phyloP scores from a whole-genome alignment of 2,329 filamentous ascomycete genomes.

The Penicillium palitans region DNA sequence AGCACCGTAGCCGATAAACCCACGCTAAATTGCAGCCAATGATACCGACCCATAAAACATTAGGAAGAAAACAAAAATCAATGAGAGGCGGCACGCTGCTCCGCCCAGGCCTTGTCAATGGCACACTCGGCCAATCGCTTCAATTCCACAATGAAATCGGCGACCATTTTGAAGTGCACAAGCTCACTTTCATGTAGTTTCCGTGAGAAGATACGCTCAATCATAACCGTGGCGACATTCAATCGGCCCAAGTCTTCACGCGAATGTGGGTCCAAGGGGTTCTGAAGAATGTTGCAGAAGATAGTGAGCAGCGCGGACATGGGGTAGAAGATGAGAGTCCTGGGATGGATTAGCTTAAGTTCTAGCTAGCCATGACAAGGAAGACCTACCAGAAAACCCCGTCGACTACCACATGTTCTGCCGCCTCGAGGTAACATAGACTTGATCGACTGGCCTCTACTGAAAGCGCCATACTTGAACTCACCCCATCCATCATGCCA shows the following conservation, averaged over 20 bases:
- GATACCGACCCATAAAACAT: not conserved
- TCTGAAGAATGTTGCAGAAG: conserved; percentile 56
- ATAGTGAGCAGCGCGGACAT: conserved; percentile 56
- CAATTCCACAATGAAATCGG: conserved; percentile 49
- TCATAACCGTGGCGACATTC: conserved; percentile 44
- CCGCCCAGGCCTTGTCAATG: conserved; percentile 42
- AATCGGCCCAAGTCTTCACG: conserved; percentile 52
- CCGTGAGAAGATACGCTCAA: conserved; percentile 40
- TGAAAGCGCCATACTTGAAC: conserved; percentile 55
- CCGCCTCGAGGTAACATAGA: conserved; percentile 50
- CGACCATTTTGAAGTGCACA: conserved; percentile 44
- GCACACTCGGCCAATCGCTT: conserved; percentile 47
- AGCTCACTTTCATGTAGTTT: conserved; percentile 39
- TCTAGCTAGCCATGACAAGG: not conserved
- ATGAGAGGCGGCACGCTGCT: conserved; percentile 21
- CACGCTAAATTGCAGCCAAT: not conserved
- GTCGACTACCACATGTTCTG: conserved; percentile 45
- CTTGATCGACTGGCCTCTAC: conserved; percentile 59
- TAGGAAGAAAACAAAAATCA: not conserved
- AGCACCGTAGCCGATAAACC: not conserved
- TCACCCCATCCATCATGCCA: conserved; percentile 48
- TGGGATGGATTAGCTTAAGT: conserved; percentile 25
- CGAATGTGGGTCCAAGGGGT: conserved; percentile 49
- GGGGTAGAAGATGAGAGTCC: conserved; percentile 59
- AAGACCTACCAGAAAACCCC: conserved; percentile 53